These are phyloP conservation scores for Amaranthus palmeri DNA, from an alignment of 148 eudicot genomes.

Conservation along the genomic window DNA sequence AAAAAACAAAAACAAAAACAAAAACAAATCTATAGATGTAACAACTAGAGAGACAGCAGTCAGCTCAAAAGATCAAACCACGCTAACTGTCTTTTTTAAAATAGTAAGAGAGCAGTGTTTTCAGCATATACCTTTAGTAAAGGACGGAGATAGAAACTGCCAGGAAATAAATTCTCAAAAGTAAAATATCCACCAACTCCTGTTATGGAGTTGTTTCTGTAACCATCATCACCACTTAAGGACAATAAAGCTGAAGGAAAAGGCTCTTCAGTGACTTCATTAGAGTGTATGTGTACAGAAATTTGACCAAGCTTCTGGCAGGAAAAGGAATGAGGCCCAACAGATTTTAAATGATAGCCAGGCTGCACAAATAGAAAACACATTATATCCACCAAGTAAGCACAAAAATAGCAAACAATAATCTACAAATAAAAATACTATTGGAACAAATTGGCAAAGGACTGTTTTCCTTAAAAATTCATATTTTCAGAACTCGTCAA, in stretches of 20 bases:
- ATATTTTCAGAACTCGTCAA: too few relatives aligned
- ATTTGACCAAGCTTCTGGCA: constrained; percentile 96
- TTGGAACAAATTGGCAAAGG: not conserved
- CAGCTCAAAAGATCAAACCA: constrained; percentile 8
- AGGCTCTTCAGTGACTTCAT: constrained; percentile 64
- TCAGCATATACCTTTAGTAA: constrained; percentile 65
- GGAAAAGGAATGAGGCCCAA: constrained; percentile 74
- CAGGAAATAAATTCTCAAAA: constrained; percentile 81
- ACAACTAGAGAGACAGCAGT: not conserved
- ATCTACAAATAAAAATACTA: not conserved
- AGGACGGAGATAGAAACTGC: constrained; percentile 98
- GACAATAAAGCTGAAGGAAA: constrained; percentile 89
- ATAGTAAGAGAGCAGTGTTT: not conserved
- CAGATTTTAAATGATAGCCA: constrained; percentile 78
- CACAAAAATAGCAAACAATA: constrained; percentile 4
- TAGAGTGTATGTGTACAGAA: constrained; percentile 57
- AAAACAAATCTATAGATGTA: not conserved
- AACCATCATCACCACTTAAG: constrained; percentile 96
- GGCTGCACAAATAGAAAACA: constrained; percentile 49
- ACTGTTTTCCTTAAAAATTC: not conserved
- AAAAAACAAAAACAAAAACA: not conserved
- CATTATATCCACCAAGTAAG: constrained; percentile 2
- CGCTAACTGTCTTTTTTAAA: not conserved
- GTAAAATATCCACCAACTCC: constrained; percentile 73
- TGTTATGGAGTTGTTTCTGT: constrained; percentile 85